Conservation (phyloP, 108 stramenopile species). For the Conticribra weissflogii region DNA sequence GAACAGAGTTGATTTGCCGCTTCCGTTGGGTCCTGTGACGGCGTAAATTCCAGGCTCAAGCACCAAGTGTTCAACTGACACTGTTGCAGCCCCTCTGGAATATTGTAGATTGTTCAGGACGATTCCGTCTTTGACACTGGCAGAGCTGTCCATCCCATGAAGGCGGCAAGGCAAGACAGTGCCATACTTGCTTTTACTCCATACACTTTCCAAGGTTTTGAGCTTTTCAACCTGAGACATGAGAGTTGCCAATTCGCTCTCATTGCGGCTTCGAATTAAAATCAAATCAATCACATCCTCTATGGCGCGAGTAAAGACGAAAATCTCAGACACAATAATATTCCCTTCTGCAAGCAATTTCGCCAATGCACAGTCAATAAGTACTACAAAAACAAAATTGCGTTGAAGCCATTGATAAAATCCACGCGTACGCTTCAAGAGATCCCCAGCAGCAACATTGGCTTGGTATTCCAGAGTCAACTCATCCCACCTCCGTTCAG, state of each 20-base stretch:
- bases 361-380: constrained; percentile 89
- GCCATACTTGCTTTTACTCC: constrained; percentile 65
- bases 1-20: constrained; percentile 24
- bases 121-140: constrained; percentile 25
- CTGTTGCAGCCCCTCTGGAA: constrained; percentile 75
- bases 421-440: constrained; percentile 65
- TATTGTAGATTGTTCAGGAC: constrained; percentile 70
- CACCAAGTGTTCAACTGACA: constrained; percentile 70
- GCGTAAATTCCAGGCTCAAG: constrained; percentile 84
- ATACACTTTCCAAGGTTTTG: constrained; percentile 60
- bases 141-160: constrained; percentile 10
- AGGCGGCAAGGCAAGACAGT: constrained; percentile 68
- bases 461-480: constrained; percentile 76
- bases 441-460: constrained; percentile 58
- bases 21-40: constrained; percentile 62
- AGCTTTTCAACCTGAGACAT: constrained; percentile 80
- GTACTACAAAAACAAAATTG: constrained; percentile 79
- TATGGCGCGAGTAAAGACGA: constrained; percentile 86
- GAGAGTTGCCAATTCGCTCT: constrained; percentile 84
- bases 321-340: constrained; percentile 79
- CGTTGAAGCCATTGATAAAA: constrained; percentile 83
- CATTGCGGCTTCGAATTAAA: constrained; percentile 79
- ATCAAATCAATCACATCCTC: constrained; percentile 88
- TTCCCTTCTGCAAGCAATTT: constrained; percentile 74
- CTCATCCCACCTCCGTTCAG: constrained; percentile 74